A percentile compares a stretch with the other conserved stretches of the same genome.
phyloP scores from a whole-genome alignment of 2,329 filamentous ascomycete genomes.

The Penicillium corylophilum region DNA sequence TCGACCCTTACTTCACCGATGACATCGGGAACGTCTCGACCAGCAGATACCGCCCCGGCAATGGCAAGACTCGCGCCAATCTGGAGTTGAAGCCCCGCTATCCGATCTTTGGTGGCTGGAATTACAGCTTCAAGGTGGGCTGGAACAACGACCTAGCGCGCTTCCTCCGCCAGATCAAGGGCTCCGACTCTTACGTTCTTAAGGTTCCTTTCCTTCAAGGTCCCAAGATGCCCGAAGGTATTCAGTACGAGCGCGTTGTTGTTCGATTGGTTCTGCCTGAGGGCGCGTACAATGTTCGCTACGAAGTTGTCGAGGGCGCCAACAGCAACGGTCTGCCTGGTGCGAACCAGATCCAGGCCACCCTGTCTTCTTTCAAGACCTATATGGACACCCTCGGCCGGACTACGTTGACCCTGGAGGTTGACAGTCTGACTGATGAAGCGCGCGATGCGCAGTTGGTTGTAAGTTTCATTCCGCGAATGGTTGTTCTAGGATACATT shows the following conservation, averaged over 20 bases:
- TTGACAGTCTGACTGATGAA: constrained; percentile 86
- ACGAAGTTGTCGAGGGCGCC: constrained; percentile 74
- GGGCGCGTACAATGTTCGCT: constrained; percentile 64
- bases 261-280: constrained; percentile 86
- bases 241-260: constrained; percentile 79
- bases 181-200: constrained; percentile 72
- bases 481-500: neutral
- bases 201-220: constrained; percentile 93
- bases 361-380: constrained; percentile 71
- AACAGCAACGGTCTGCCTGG: constrained; percentile 67
- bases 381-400: constrained; percentile 93
- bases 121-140: constrained; percentile 93
- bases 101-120: constrained; percentile 96
- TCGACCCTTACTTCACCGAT: constrained; percentile 91
- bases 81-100: constrained; percentile 92
- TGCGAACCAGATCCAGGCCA: constrained; percentile 50
- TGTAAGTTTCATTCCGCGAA: constrained; percentile 36
- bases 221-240: constrained; percentile 78
- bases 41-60: constrained; percentile 69
- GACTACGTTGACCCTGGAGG: constrained; percentile 75
- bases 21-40: constrained; percentile 97
- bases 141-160: constrained; percentile 86
- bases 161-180: constrained; percentile 64
- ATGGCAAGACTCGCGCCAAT: constrained; percentile 53
- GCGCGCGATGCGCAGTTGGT: constrained; percentile 78